phyloP scores from a whole-genome alignment of 1,284 basidiomycete genomes.

The Ganoderma lingzhi region DNA sequence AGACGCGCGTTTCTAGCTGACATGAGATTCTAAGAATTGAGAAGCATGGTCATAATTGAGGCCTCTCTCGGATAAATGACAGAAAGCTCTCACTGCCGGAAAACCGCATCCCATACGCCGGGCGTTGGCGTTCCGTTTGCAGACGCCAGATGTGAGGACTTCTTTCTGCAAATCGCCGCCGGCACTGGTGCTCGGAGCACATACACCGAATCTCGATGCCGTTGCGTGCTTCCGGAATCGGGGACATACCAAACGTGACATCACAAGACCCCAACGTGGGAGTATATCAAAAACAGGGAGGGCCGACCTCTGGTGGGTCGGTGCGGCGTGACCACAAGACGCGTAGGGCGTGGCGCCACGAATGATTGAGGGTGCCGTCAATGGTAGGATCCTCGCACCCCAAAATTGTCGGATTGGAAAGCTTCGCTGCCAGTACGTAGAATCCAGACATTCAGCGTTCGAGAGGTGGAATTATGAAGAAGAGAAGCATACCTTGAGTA shows the following conservation, averaged over 20 bases:
- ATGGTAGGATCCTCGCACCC: conserved; percentile 4
- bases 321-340: background rate
- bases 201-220: background rate
- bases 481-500: conserved; percentile 8
- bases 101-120: background rate
- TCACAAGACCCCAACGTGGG: conserved; percentile 5
- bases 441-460: conserved; percentile 1
- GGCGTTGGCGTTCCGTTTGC: background rate
- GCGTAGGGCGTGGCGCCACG: background rate
- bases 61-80: conserved; percentile 5
- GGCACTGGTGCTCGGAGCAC: background rate
- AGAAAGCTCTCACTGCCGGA: background rate
- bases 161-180: conserved; percentile 1
- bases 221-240: background rate
- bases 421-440: background rate
- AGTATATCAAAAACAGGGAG: background rate
- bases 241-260: background rate
- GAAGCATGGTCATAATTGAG: conserved; percentile 7
- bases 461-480: background rate
- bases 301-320: background rate
- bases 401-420: background rate
- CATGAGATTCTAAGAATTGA: conserved; percentile 5
- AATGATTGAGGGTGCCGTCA: background rate
- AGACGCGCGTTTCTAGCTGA: background rate
- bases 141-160: too few relatives aligned